Evolutionary conservation across 2,329 filamentous ascomycete species (phyloP).

Genomic region (Cercospora sp.): DNA sequence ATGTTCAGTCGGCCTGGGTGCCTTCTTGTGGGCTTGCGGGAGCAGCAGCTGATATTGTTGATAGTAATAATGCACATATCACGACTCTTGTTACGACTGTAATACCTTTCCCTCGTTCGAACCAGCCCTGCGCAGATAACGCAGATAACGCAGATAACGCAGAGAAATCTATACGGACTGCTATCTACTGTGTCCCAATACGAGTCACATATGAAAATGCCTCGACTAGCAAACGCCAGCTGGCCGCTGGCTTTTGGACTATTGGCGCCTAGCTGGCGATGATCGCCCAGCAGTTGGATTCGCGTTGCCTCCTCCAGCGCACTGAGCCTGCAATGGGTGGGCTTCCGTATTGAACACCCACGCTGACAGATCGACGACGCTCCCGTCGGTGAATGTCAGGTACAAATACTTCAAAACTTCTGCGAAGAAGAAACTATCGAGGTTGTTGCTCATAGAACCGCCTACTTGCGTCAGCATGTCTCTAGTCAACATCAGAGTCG

Average conservation of each 20-base stretch:
- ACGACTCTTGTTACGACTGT: slow-evolving; percentile 1
- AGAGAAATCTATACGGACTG: not conserved
- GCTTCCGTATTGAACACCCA: slow-evolving; percentile 52
- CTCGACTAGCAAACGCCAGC: not conserved
- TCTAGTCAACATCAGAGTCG: no score
- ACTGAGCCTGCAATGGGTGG: slow-evolving; percentile 42
- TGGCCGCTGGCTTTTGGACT: not conserved
- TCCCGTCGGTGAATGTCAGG: slow-evolving; percentile 47
- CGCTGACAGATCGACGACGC: slow-evolving; percentile 47
- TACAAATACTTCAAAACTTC: slow-evolving; percentile 72
- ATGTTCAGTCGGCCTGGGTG: slow-evolving; percentile 85
- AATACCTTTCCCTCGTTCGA: not conserved
- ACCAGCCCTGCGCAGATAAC: not conserved
- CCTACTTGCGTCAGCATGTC: not conserved
- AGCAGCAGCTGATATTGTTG: slow-evolving; percentile 19
- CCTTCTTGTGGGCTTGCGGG: slow-evolving; percentile 82
- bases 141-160: not conserved
- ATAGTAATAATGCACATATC: slow-evolving; percentile 4
- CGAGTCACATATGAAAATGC: not conserved
- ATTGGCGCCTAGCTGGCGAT: not conserved
- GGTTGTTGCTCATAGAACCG: slow-evolving; percentile 21
- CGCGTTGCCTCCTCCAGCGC: not conserved
- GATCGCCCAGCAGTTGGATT: not conserved
- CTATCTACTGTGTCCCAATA: not conserved
- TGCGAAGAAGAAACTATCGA: slow-evolving; percentile 62